Percentiles rank a stretch among this genome's conserved stretches.
These are phyloP conservation scores for Chenopodium formosanum DNA, from an alignment of 148 eudicot genomes.

Conservation along the genomic window DNA sequence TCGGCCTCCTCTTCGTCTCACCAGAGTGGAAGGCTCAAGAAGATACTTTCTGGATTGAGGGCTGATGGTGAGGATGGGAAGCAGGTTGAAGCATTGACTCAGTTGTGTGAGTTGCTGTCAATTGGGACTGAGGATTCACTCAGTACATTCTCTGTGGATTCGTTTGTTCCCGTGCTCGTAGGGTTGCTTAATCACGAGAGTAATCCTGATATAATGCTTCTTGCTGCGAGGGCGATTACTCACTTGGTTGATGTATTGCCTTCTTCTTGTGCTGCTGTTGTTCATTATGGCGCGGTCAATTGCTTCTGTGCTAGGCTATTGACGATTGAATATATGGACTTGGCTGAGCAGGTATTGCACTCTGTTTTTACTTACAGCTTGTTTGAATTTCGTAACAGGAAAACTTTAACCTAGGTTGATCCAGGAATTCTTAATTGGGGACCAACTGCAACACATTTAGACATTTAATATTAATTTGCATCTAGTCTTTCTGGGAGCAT, in stretches of 20 bases:
- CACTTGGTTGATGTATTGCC: slow-evolving; percentile 95
- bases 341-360: slow-evolving; percentile 86
- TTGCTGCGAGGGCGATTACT: slow-evolving; percentile 90
- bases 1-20: slow-evolving; percentile 75
- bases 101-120: slow-evolving; percentile 86
- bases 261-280: slow-evolving; percentile 92
- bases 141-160: slow-evolving; percentile 82
- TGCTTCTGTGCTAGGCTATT: slow-evolving; percentile 86
- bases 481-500: background rate
- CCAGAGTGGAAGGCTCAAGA: slow-evolving; percentile 80
- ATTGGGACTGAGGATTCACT: slow-evolving; percentile 96
- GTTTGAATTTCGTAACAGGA: background rate
- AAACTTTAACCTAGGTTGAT: background rate
- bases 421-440: background rate
- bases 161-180: slow-evolving; percentile 90
- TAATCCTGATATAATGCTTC: slow-evolving; percentile 94
- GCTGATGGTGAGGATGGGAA: slow-evolving; percentile 97
- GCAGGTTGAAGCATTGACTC: slow-evolving; percentile 92
- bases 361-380: background rate
- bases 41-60: slow-evolving; percentile 80
- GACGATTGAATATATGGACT: slow-evolving; percentile 95
- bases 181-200: slow-evolving; percentile 90
- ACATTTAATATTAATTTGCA: background rate
- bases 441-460: background rate
- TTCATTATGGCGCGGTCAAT: slow-evolving; percentile 86